These are phyloP conservation scores for Pugionium dolabratum DNA, from an alignment of 345 rosid genomes.

Conservation along the genomic window DNA sequence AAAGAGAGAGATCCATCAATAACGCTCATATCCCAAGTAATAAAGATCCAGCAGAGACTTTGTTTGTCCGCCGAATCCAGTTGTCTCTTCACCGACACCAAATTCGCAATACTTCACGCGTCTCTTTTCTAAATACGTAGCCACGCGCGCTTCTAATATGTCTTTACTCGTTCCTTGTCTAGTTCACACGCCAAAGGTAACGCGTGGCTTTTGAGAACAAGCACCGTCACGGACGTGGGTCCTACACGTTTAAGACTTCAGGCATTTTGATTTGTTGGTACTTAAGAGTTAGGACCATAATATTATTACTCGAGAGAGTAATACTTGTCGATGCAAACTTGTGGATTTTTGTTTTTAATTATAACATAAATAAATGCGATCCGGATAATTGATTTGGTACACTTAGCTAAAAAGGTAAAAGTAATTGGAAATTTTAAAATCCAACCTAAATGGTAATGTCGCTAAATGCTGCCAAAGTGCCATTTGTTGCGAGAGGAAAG, in stretches of 20 bases:
- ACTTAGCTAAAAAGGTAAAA: no score
- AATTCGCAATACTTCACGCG: conserved; percentile 9
- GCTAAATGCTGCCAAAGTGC: no score
- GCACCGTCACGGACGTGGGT: conserved; percentile 7
- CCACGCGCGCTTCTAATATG: background rate
- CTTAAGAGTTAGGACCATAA: no score
- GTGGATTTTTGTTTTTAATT: no score
- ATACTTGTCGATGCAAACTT: no score
- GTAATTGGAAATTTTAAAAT: no score
- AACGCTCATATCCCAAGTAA: conserved; percentile 20
- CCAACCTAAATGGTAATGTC: no score
- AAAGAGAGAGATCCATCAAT: conserved; percentile 23
- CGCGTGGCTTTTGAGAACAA: conserved; percentile 3
- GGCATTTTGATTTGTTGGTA: no score
- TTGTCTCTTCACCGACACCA: conserved; percentile 41
- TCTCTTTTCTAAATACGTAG: background rate
- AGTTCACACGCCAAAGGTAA: background rate
- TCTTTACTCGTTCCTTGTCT: background rate
- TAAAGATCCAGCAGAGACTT: conserved; percentile 12
- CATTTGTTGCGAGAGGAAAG: no score
- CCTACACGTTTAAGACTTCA: background rate
- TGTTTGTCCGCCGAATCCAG: conserved; percentile 33
- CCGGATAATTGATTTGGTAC: no score
- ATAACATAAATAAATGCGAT: no score
- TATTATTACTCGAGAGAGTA: no score